Conservation (phyloP, 2,329 filamentous ascomycete species). For the Sporothrix brunneoviolacea region DNA sequence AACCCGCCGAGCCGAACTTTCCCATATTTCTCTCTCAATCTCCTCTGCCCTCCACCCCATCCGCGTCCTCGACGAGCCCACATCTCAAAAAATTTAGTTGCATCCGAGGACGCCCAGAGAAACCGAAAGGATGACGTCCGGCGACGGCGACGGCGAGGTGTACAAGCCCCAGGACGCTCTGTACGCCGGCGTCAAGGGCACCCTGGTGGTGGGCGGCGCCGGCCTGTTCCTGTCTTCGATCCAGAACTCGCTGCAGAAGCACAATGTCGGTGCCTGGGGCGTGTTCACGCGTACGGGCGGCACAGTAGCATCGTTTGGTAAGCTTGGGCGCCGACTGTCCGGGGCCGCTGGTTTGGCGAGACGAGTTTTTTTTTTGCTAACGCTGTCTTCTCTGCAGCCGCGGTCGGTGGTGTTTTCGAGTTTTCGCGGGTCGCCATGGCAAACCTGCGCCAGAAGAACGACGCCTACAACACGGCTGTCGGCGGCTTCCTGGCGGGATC, state of each 20-base stretch:
- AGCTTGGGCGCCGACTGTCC: neutral
- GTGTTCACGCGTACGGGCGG: slow-evolving; percentile 74
- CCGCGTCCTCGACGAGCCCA: neutral
- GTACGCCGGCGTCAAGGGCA: slow-evolving; percentile 45
- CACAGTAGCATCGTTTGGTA: slow-evolving; percentile 63
- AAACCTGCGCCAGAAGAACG: slow-evolving; percentile 81
- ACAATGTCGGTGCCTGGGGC: slow-evolving; percentile 73
- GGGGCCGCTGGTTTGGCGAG: too few relatives aligned
- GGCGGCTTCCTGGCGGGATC: slow-evolving; percentile 72
- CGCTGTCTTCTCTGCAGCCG: slow-evolving; percentile 43
- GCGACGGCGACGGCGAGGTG: slow-evolving; percentile 14
- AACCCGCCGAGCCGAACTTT: slow-evolving; percentile 17
- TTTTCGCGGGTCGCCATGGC: slow-evolving; percentile 71
- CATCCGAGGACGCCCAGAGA: slow-evolving; percentile 1
- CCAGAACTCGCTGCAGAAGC: slow-evolving; percentile 78
- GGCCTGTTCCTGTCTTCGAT: slow-evolving; percentile 52
- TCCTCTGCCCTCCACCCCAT: neutral
- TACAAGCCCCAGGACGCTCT: slow-evolving; percentile 50
- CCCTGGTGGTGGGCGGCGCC: slow-evolving; percentile 48
- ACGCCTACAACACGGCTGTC: slow-evolving; percentile 65
- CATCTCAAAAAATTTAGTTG: neutral
- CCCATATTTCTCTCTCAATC: slow-evolving; percentile 13
- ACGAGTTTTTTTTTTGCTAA: too few relatives aligned
- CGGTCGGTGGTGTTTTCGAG: slow-evolving; percentile 66
- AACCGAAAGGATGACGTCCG: slow-evolving; percentile 25